These are phyloP conservation scores for Sporobolomyces roseus DNA, from an alignment of 768 basidiomycete species.

Conservation along the genomic window DNA sequence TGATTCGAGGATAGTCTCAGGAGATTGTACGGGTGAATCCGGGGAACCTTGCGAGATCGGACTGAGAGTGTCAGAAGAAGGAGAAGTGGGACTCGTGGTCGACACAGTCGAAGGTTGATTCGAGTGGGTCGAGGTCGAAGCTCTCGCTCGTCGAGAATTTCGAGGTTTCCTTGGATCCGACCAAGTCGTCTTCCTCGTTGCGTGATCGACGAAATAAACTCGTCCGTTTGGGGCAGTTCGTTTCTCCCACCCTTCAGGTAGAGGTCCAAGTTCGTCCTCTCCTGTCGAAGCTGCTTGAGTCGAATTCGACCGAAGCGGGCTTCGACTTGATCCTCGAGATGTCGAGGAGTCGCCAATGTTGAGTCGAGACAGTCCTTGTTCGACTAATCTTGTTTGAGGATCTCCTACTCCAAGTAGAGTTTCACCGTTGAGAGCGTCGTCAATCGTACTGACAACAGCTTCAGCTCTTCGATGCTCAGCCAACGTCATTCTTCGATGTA, in stretches of 20 bases:
- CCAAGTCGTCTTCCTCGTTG: conserved; percentile 98
- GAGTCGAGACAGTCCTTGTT: background rate
- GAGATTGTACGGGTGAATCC: no score
- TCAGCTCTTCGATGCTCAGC: conserved; percentile 30
- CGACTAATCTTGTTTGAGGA: background rate
- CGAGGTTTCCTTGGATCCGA: conserved; percentile 82
- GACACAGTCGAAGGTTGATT: no score
- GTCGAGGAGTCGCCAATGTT: background rate
- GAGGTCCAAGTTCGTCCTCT: conserved; percentile 66
- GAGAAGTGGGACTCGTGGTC: no score
- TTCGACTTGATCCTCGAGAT: background rate
- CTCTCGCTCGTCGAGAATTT: background rate
- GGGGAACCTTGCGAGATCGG: no score
- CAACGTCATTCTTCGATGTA: conserved; percentile 30
- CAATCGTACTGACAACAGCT: conserved; percentile 10
- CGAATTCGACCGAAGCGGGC: background rate
- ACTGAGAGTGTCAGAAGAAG: no score
- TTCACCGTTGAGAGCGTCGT: conserved; percentile 27
- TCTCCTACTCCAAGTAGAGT: background rate
- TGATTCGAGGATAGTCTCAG: no score
- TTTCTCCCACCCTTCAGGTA: conserved; percentile 97
- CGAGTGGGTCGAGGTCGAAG: background rate
- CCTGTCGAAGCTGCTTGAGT: background rate
- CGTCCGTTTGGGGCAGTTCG: conserved; percentile 94
- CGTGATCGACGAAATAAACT: conserved; percentile 98